A percentile compares a stretch with the other conserved stretches of the same genome.
Evolutionary conservation across 179 eudicot genomes (phyloP).

Genomic region (Carnegiea gigantea): DNA sequence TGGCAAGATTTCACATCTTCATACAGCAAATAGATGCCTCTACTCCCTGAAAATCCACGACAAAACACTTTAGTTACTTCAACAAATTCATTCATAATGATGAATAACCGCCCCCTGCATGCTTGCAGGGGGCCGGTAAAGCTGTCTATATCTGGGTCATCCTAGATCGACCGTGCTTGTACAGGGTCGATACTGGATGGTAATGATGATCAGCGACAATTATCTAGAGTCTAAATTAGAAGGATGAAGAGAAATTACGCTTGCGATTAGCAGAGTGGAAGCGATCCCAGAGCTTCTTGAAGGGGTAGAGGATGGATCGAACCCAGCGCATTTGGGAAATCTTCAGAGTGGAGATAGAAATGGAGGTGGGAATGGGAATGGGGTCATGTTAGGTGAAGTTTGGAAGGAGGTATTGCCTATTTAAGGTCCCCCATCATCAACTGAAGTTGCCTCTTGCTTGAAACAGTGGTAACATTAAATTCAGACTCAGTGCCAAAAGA

Average conservation of each 20-base stretch:
- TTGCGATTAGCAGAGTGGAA: slow-evolving; percentile 16
- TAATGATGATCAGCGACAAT: background rate
- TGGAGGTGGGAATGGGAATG: background rate
- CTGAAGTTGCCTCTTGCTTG: slow-evolving; percentile 18
- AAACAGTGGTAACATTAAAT: slow-evolving; percentile 21
- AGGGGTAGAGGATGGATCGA: slow-evolving; percentile 24
- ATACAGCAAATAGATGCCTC: slow-evolving; percentile 44
- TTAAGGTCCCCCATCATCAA: background rate
- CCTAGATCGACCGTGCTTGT: too few species aligned
- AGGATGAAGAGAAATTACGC: slow-evolving; percentile 7
- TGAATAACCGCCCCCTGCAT: too few species aligned
- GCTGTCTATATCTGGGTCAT: too few species aligned
- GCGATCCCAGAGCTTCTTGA: slow-evolving; percentile 28
- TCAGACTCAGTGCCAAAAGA: background rate
- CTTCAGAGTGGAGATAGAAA: background rate
- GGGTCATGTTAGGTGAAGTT: slow-evolving; percentile 17
- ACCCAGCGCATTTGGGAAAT: slow-evolving; percentile 23
- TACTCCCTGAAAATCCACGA: slow-evolving; percentile 24
- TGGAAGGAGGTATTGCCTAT: slow-evolving; percentile 8
- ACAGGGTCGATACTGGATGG: too few species aligned
- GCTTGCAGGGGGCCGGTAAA: too few species aligned
- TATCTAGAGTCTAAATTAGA: background rate
- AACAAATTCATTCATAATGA: too few species aligned
- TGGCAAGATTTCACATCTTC: slow-evolving; percentile 57
- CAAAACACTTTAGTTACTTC: background rate